Evolutionary conservation across 208 protist species (phyloP).

Genomic region (Leishmania guyanensis): DNA sequence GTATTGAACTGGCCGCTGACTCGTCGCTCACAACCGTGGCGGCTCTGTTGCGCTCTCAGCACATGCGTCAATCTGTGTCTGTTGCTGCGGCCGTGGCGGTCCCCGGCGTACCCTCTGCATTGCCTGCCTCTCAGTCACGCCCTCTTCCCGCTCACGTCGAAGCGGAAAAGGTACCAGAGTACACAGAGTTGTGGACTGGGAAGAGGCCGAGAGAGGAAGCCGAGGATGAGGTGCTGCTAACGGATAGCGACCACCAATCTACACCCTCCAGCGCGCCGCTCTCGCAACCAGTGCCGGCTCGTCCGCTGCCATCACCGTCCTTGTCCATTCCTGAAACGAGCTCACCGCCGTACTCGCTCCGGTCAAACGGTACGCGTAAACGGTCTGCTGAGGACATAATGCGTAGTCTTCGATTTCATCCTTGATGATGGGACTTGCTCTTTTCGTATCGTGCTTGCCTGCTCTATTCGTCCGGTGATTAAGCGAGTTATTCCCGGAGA

Average conservation of each 20-base stretch:
- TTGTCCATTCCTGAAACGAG: neutral
- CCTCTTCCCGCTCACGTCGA: neutral
- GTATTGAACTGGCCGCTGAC: neutral
- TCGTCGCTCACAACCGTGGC: constrained; percentile 15
- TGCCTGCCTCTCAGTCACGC: neutral
- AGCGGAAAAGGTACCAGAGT: neutral
- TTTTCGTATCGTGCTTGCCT: too few relatives aligned
- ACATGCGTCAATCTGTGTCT: neutral
- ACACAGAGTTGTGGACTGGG: neutral
- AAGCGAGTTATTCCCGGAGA: too few relatives aligned
- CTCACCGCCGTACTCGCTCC: constrained; percentile 1
- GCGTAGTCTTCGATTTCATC: constrained; percentile 44
- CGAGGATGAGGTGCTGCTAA: constrained; percentile 24
- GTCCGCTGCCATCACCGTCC: neutral
- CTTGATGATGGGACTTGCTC: neutral
- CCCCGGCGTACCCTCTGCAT: neutral
- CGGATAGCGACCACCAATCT: constrained; percentile 23
- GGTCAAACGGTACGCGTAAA: constrained; percentile 30
- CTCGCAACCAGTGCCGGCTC: constrained; percentile 6
- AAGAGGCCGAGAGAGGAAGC: neutral
- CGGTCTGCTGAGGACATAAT: constrained; percentile 63
- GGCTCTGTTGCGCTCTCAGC: constrained; percentile 15
- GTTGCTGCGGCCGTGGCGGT: neutral
- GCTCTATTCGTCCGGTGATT: too few relatives aligned
- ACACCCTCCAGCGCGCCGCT: neutral